Percentiles rank a stretch among this genome's conserved stretches.
Conservation (phyloP, 352 stramenopile species). For the Globisporangium solare region DNA sequence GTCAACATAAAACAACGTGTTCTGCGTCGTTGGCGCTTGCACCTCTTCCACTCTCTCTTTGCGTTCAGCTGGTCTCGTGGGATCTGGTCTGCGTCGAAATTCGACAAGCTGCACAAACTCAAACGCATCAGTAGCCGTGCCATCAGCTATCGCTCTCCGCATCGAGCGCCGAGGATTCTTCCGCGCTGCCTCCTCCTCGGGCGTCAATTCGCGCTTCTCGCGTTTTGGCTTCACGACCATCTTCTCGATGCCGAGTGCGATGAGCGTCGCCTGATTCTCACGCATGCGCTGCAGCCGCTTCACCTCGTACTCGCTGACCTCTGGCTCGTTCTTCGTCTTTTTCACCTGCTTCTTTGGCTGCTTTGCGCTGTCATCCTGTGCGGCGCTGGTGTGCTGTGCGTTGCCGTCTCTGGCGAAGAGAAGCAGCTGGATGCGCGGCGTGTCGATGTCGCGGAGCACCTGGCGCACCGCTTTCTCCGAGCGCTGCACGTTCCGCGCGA, state of each 20-base stretch:
- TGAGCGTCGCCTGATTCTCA: constrained; percentile 39
- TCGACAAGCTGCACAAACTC: neutral
- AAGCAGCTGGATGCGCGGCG: no score
- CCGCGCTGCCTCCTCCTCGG: no score
- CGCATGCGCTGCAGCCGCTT: constrained; percentile 53
- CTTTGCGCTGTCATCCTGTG: no score
- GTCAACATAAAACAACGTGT: no score
- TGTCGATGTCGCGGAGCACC: no score
- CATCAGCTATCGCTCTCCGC: constrained; percentile 5
- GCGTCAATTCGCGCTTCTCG: neutral
- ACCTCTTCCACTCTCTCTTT: neutral
- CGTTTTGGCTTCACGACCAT: neutral
- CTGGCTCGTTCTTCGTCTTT: no score
- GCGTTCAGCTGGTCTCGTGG: neutral
- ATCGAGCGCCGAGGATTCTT: constrained; percentile 23
- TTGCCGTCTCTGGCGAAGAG: no score
- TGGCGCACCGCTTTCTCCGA: no score
- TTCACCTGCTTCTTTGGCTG: no score
- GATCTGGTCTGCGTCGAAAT: neutral
- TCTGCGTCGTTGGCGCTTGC: no score
- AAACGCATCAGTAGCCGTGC: neutral
- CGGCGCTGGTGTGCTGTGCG: no score
- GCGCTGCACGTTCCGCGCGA: no score
- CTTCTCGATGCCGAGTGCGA: constrained; percentile 30
- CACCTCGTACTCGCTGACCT: constrained; percentile 40